phyloP scores from a whole-genome alignment of 805 yeast species.

The Dipodascus geniculatus region DNA sequence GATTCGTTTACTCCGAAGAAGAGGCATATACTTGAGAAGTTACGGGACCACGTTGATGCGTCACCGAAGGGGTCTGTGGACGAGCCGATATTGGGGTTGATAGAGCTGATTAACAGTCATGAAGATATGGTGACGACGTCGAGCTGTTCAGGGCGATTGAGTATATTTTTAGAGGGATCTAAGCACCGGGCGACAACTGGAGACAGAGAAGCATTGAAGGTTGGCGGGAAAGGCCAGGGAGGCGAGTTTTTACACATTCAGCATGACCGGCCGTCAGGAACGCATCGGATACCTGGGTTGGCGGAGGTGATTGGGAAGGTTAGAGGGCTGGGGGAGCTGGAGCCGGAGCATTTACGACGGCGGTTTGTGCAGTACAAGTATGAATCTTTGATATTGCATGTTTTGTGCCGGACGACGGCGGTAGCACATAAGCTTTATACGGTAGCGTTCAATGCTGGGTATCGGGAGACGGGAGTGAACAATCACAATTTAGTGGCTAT shows the following conservation, averaged over 20 bases:
- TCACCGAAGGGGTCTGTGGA: constrained; percentile 89
- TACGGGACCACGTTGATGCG: constrained; percentile 27
- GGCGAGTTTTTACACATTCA: constrained; percentile 78
- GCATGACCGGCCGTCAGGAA: constrained; percentile 42
- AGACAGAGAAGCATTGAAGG: constrained; percentile 23
- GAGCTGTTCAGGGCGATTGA: constrained; percentile 78
- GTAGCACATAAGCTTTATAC: constrained; percentile 53
- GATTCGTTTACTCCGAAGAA: constrained; percentile 64
- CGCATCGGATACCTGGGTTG: constrained; percentile 10
- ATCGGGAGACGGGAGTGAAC: constrained; percentile 80
- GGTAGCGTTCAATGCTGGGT: constrained; percentile 74
- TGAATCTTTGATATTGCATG: constrained; percentile 79
- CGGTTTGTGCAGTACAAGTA: constrained; percentile 64
- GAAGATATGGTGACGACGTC: constrained; percentile 73
- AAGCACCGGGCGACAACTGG: constrained; percentile 26
- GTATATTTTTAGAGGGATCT: constrained; percentile 68
- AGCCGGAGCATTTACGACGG: constrained; percentile 27
- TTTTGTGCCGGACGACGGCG: constrained; percentile 53
- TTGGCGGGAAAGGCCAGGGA: constrained; percentile 78
- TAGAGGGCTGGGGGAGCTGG: constrained; percentile 12
- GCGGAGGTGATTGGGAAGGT: constrained; percentile 6
- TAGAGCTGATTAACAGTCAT: constrained; percentile 51
- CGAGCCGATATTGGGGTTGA: constrained; percentile 58
- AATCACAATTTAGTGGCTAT: constrained; percentile 66
- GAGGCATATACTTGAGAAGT: constrained; percentile 38